Percentiles rank a stretch among this genome's conserved stretches.
Evolutionary conservation across 208 protist species (phyloP).

Genomic region (Trypanosoma lewisi): DNA sequence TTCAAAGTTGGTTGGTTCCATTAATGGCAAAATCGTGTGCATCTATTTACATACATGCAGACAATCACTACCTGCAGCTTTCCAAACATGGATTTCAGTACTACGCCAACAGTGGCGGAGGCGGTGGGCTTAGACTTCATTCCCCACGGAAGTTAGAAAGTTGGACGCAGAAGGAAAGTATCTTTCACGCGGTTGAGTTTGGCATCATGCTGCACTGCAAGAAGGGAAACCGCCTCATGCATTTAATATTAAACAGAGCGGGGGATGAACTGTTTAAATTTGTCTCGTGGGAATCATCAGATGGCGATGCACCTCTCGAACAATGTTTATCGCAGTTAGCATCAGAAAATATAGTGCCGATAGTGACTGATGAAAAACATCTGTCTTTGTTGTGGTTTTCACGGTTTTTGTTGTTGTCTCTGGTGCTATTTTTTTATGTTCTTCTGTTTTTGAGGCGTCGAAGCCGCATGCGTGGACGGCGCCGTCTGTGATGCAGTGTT

Average conservation of each 20-base stretch:
- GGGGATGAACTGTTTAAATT: constrained; percentile 20
- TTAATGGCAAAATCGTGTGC: constrained; percentile 31
- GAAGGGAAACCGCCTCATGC: constrained; percentile 8
- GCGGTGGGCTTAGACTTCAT: constrained; percentile 35
- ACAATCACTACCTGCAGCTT: constrained; percentile 59
- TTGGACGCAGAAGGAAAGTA: constrained; percentile 14
- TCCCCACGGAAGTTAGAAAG: constrained; percentile 6
- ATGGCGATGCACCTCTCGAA: neutral
- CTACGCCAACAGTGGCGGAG: constrained; percentile 44
- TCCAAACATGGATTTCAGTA: constrained; percentile 30
- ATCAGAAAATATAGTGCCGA: neutral
- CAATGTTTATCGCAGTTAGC: neutral
- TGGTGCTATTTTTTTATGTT: constrained; percentile 3
- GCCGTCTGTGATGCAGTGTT: constrained; percentile 7
- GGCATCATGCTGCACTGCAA: constrained; percentile 35
- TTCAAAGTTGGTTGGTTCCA: constrained; percentile 33
- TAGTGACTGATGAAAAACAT: neutral
- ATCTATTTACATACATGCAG: constrained; percentile 39
- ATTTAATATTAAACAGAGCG: constrained; percentile 15
- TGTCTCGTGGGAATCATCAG: neutral
- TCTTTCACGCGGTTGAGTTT: constrained; percentile 22
- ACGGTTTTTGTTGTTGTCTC: neutral
- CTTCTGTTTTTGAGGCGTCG: constrained; percentile 5
- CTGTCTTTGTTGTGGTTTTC: neutral
- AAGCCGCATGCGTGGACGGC: neutral